Evolutionary conservation across 2,329 filamentous ascomycete genomes (phyloP), one percentile per base, ranked within the genome.

Genomic region (Ascochyta clinopodiicola): DNA sequence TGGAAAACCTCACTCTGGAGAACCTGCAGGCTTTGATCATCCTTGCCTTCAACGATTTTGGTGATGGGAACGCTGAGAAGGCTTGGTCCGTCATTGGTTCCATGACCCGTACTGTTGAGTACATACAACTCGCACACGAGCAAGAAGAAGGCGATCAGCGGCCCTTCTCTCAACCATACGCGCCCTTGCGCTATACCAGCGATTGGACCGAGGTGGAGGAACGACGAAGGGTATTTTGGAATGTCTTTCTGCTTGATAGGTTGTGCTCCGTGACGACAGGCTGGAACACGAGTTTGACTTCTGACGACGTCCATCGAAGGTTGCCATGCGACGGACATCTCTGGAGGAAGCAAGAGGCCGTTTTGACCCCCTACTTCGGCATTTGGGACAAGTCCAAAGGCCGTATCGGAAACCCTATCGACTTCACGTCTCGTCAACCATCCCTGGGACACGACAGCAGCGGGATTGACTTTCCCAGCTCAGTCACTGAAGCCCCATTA

Each of bases 361-460:
- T 60, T 7, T 21, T 51, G 29, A 66, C 63, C 12, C 63, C 61
- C 3, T 66, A 62, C 37, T 56, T 66, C 34, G 63, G 63, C 24
- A 66, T 66, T 24, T 66, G 63, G 63, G 63, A 66, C 53, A 63
- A 59, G 31, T 63, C 63, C 6, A 57, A 49, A 45, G 59, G 56
- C 10, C 54, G 59, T 8, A 62, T 66, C 15, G 63, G 63, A 4
- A 58, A 61, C 21, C 57, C 57, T 15, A 62, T 66, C 13, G 48
- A 53, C 7, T 63, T 51, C 13, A 21, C 60, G 10, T 59, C 61
- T 38, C 54, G 49, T 5, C 50, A 46, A 19, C 44, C 44, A 27
- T 52, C 56, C 12, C 45, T 43, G 38, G 36, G 49, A 8, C 44
- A 48, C n/a, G 25, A 17, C 8, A 27, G 5, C 24, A 37, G 34